Base-by-base conservation (phyloP, 2,329 filamentous ascomycete species). In the Beauveria medogensis region DNA sequence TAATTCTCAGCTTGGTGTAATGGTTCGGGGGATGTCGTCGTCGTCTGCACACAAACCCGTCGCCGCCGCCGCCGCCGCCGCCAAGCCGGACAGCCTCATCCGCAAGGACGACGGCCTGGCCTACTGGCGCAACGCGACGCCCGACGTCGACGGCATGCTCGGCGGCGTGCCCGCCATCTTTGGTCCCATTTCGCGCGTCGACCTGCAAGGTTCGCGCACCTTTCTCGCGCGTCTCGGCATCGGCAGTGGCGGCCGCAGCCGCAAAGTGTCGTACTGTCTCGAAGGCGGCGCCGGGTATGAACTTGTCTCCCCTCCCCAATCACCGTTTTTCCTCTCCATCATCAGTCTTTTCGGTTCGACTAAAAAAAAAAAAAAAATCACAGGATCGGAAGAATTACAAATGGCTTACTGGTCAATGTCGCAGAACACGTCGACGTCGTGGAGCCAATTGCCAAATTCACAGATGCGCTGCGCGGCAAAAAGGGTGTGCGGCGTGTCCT, bases 401-500 rank as follows among this genome's bases (percentile, higher is more conserved):
- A 88, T 61, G 89, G 89, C 0, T 80, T 97, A 4, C 78, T 97
- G n/a, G 74, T 87, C 30, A 78, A 84, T 26, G 76, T 93, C 1
- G 86, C 88, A n/a, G 77, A 84, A 18, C 75, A 80, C 2, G 87
- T 96, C 7, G 92, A 97, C 71, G 80, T 95, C 24, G 84, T 97
- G 37, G 92, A 97, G 77, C 93, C 92, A 0, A 84, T 96, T 22
- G 77, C 80, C 67, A 91, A 92, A 70, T 96, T 97, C 73, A 92
- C 91, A 1, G 79, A 81, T 16, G 76, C 78, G 22, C 74, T 95
- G 1, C 69, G 74, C 3, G 80, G 78, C 1, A 81, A 80, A 47
- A 71, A 84, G 1, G 88, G 88, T 1, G 77, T 86, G 14, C 77
- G 82, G 2, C 75, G 80, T 24, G 80, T 96, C 20, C 88, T 84